A percentile compares a stretch with the other conserved stretches of the same genome.
Evolutionary conservation across 2,329 filamentous ascomycete genomes (phyloP).

Genomic region (Apiospora aurea): DNA sequence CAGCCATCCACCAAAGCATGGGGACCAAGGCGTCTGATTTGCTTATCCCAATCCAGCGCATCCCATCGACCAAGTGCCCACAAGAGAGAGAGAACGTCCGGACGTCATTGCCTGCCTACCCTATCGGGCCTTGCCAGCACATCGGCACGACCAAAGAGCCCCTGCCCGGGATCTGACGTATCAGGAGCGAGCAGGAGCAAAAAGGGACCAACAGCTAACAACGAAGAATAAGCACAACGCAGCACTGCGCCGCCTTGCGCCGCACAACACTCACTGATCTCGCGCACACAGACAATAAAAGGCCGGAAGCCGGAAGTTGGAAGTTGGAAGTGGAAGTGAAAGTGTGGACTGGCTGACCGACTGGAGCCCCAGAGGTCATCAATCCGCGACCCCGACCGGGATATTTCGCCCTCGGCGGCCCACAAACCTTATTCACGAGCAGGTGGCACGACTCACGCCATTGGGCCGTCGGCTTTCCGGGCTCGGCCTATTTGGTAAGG

Average conservation of each 20-base stretch:
- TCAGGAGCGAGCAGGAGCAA: background rate
- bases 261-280: background rate
- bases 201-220: background rate
- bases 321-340: background rate
- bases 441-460: background rate
- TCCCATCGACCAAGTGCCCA: background rate
- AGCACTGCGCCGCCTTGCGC: background rate
- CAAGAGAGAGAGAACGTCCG: background rate
- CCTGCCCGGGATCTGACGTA: background rate
- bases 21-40: background rate
- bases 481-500: background rate
- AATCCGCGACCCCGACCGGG: background rate
- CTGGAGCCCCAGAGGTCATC: background rate
- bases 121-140: constrained; percentile 12
- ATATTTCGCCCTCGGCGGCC: background rate
- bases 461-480: background rate
- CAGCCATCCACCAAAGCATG: background rate
- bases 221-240: background rate
- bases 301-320: background rate
- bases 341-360: background rate
- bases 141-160: constrained; percentile 1
- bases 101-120: background rate
- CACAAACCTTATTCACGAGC: constrained; percentile 14
- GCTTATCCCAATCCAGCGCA: background rate
- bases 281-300: background rate